phyloP scores from a whole-genome alignment of 163 green algal genomes.

The Prototheca wickerhamii region DNA sequence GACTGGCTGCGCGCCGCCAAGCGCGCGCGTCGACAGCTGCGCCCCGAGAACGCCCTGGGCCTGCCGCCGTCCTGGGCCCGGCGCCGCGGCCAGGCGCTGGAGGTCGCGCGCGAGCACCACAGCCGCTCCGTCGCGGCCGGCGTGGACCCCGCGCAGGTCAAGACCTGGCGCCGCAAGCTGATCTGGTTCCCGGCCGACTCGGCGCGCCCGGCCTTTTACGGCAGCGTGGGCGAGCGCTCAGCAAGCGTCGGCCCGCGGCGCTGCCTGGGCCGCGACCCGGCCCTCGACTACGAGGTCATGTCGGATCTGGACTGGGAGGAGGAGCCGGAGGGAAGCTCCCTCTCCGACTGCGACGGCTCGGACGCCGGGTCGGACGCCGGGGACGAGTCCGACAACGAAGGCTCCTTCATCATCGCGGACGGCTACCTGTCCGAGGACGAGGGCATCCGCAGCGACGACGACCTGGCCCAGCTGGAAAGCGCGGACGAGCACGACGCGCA shows the following conservation, averaged over 20 bases:
- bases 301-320: constrained; percentile 30
- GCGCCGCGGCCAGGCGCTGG: neutral
- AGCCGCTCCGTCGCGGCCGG: constrained; percentile 5
- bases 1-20: neutral
- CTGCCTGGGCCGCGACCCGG: constrained; percentile 12
- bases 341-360: constrained; percentile 1
- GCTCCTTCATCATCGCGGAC: constrained; percentile 27
- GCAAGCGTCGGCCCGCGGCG: constrained; percentile 12
- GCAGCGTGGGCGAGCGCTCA: constrained; percentile 3
- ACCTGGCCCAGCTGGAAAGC: neutral
- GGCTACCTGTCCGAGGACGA: constrained; percentile 32
- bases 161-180: constrained; percentile 24
- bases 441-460: constrained; percentile 14
- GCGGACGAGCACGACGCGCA: neutral
- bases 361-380: constrained; percentile 1
- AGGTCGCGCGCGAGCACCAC: constrained; percentile 5
- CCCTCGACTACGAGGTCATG: constrained; percentile 32
- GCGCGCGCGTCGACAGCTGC: neutral
- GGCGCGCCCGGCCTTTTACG: constrained; percentile 23
- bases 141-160: neutral
- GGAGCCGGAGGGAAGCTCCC: constrained; percentile 19
- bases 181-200: constrained; percentile 25
- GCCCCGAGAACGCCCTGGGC: constrained; percentile 1
- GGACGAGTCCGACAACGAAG: constrained; percentile 16
- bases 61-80: constrained; percentile 27